Base-by-base conservation (phyloP, 805 yeast species). In the Teunomyces barrocoloradensis region DNA sequence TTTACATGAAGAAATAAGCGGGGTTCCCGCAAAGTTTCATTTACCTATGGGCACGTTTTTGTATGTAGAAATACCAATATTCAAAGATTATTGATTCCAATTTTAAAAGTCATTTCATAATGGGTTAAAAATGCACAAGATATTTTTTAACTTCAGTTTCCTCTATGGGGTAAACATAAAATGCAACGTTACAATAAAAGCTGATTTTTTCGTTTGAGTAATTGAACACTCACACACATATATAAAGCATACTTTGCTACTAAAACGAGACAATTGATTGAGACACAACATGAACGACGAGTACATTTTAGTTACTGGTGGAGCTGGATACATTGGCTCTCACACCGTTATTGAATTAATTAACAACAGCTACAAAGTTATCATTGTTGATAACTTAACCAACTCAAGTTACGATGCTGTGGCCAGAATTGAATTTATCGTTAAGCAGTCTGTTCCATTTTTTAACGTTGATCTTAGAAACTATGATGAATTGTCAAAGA, bases 241-340 rank as follows among this genome's bases (percentile, higher is more conserved):
- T 37, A n/a, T 12, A 13, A 37, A 23, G 18, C 17, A 6, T 20
- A 7, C 7, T 34, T 34, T 34, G 23, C 37, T 34, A 2, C 27
- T 25, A 25, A 25, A 25, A 25, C 27, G 10, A 25, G 27, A 2
- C 27, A 25, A 25, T 25, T 25, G 11, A 25, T 25, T 25, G 27
- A 32, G 18, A 15, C 9, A 32, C 18, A 32, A 12, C 17, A 36
- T 37, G 40, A n/a, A 18, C 7, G 34, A 29, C 6, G 55, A 51
- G 42, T 72, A 71, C 61, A 80, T 84, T 39, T 71, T 86, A 45
- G 91, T 87, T 25, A 86, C 94, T 18, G 95, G 95, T 39, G 95
- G 95, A 42, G 88, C 92, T 23, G 94, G 96, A 17, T 87, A 87
- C 66, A 86, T 88, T 58, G 95, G 94, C 21, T 84, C 92, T 7